Evolutionary conservation across 345 rosid genomes (phyloP), one percentile per base, ranked within the genome.

Genomic region (Sonneratia alba): DNA sequence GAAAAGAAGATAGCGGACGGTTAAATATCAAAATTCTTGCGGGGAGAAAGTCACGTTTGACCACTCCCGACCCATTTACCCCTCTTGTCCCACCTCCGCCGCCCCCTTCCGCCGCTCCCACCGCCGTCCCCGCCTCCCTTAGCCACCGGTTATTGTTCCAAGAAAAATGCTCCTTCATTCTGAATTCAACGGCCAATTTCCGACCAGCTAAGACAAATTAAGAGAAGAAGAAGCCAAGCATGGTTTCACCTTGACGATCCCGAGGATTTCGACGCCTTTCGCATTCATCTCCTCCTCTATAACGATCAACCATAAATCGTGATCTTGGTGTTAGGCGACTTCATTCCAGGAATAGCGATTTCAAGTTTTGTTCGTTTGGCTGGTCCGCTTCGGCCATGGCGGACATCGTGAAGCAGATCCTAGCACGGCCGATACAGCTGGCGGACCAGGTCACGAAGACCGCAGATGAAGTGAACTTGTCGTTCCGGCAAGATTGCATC

Each of bases 331-430:
- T 3, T 3, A 9, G 32, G 65, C 16, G 4, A 22, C 55, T 10
- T 24, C 36, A n/a, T 42, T 16, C 7, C 51, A 42, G 70, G 70
- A 4, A 67, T 7, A 6, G 59, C 19, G 22, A 18, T 68, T n/a
- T 47, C 11, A 34, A 15, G 70, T 9, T 19, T 37, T 45, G 14
- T 42, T 45, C 7, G 3, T 47, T 47, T 47, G 3, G 51, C 51
- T 47, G n/a, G 70, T 68, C 70, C 70, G 70, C 70, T 45, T 24
- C 7, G 36, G 36, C 36, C 70, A 68, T 68, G 70, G 70, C 70
- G 70, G 70, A 68, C 70, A 22, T 68, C 32, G 70, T 68, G 34
- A 68, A 68, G 55, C 70, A 68, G 70, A 68, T 68, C 53, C 36
- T 68, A 68, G 56, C 70, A 7, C 70, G 70, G 37, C 70, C 70